Percentiles rank a stretch among this genome's conserved stretches.
Evolutionary conservation across 306 rosid species (phyloP).

Genomic region (Senna tora): DNA sequence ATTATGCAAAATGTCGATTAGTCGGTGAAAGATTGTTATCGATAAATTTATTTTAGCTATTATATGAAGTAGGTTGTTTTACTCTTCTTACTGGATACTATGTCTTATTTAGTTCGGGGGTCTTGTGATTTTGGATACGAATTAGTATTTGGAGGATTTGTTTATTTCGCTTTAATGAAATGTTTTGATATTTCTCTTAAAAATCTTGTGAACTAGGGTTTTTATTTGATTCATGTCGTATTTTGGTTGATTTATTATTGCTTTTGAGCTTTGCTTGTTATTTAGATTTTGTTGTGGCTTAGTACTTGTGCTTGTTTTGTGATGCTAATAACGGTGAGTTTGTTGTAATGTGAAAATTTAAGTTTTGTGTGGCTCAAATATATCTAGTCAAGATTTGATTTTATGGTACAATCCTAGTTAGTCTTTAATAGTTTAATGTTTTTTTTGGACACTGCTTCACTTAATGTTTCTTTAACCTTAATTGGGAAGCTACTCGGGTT

Average conservation of each 20-base stretch:
- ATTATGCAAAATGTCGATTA: constrained; percentile 88
- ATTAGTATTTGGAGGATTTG: constrained; percentile 10
- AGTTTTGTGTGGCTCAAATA: background rate
- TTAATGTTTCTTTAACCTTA: background rate
- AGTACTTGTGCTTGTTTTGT: background rate
- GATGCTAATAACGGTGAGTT: background rate
- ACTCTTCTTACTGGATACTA: background rate
- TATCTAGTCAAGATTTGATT: background rate
- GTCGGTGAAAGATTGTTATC: background rate
- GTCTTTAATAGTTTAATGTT: background rate
- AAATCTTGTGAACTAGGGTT: background rate
- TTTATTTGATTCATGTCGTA: background rate
- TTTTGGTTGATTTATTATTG: background rate
- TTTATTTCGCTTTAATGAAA: constrained; percentile 34
- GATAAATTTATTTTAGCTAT: background rate
- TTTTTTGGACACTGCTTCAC: too few species aligned
- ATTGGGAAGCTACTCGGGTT: too few species aligned
- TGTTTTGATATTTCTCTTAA: constrained; percentile 30
- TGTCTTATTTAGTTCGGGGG: constrained; percentile 26
- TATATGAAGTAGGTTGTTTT: constrained; percentile 10
- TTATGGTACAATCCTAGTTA: background rate
- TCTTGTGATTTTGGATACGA: constrained; percentile 35
- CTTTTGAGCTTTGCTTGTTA: background rate
- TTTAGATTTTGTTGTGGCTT: background rate
- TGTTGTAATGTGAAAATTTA: background rate